phyloP scores from a whole-genome alignment of 768 basidiomycete species.

The Psilocybe tampanensis region DNA sequence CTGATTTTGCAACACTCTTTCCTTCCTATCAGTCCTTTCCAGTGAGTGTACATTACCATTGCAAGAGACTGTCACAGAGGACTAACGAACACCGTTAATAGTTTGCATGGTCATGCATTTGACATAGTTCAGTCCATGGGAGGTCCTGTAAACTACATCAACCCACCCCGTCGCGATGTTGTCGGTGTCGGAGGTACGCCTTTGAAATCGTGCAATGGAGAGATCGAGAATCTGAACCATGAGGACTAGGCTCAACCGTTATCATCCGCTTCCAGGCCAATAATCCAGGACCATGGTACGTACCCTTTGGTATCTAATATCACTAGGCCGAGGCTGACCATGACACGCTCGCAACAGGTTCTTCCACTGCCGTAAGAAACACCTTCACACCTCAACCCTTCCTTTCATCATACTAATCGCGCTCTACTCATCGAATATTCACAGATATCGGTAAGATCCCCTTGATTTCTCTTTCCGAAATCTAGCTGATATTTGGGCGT shows the following conservation, averaged over 20 bases:
- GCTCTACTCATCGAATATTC: slow-evolving; percentile 41
- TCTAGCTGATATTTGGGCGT: background rate
- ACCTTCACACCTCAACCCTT: too few relatives aligned
- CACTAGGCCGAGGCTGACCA: too few relatives aligned
- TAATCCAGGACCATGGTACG: slow-evolving; percentile 30
- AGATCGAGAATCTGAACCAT: too few relatives aligned
- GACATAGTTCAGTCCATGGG: slow-evolving; percentile 40
- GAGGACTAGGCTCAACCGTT: slow-evolving; percentile 24
- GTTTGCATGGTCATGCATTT: slow-evolving; percentile 31
- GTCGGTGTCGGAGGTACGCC: slow-evolving; percentile 36
- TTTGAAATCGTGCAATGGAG: too few relatives aligned
- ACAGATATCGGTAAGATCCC: slow-evolving; percentile 45
- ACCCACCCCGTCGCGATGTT: slow-evolving; percentile 39
- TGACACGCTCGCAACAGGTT: slow-evolving; percentile 23
- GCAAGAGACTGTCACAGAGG: background rate
- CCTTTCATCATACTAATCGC: too few relatives aligned
- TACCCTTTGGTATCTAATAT: slow-evolving; percentile 9
- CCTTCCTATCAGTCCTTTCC: slow-evolving; percentile 37
- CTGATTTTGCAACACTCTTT: slow-evolving; percentile 32
- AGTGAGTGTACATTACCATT: slow-evolving; percentile 5
- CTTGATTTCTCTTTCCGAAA: slow-evolving; percentile 32
- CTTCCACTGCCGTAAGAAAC: slow-evolving; percentile 25
- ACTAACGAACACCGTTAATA: background rate
- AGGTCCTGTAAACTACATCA: slow-evolving; percentile 39
- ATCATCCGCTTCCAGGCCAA: slow-evolving; percentile 27